Percentiles rank a stretch among this genome's conserved stretches.
These are phyloP conservation scores for Trypanosoma mega DNA, from an alignment of 208 protist species.

Conservation along the genomic window DNA sequence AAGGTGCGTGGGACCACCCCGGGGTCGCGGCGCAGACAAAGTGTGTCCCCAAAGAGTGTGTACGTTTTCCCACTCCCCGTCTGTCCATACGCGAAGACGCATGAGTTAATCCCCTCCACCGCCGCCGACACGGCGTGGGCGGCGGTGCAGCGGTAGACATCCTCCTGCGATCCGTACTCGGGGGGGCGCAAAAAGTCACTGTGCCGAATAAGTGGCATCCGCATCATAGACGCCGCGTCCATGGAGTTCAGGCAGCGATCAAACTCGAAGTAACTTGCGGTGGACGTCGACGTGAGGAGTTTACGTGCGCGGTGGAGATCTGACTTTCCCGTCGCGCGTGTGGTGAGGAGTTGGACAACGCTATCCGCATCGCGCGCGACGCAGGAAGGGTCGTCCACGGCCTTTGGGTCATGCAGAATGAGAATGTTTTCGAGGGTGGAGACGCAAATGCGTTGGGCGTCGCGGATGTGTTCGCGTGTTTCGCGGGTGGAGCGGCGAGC, in stretches of 20 bases:
- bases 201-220: slow-evolving; percentile 63
- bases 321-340: slow-evolving; percentile 23
- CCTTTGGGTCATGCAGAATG: slow-evolving; percentile 68
- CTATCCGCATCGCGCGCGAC: slow-evolving; percentile 61
- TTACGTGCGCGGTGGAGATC: slow-evolving; percentile 21
- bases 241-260: slow-evolving; percentile 64
- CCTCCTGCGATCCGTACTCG: slow-evolving; percentile 64
- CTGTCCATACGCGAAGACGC: slow-evolving; percentile 91
- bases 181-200: slow-evolving; percentile 70
- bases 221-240: slow-evolving; percentile 46
- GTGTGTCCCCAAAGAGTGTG: slow-evolving; percentile 86
- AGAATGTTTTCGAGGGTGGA: slow-evolving; percentile 74
- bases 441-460: slow-evolving; percentile 61
- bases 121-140: slow-evolving; percentile 65
- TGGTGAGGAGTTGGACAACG: slow-evolving; percentile 59
- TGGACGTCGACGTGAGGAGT: slow-evolving; percentile 41
- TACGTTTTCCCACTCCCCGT: slow-evolving; percentile 92
- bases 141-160: slow-evolving; percentile 69
- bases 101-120: slow-evolving; percentile 86
- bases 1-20: slow-evolving; percentile 74
- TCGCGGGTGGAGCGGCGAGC: slow-evolving; percentile 18
- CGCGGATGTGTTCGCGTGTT: slow-evolving; percentile 15
- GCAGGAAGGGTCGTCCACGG: slow-evolving; percentile 42
- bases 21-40: slow-evolving; percentile 44
- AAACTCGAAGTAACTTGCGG: slow-evolving; percentile 71